Conservation (phyloP, 192 early-diverging fungal genomes). For the Mortierella antarctica region DNA sequence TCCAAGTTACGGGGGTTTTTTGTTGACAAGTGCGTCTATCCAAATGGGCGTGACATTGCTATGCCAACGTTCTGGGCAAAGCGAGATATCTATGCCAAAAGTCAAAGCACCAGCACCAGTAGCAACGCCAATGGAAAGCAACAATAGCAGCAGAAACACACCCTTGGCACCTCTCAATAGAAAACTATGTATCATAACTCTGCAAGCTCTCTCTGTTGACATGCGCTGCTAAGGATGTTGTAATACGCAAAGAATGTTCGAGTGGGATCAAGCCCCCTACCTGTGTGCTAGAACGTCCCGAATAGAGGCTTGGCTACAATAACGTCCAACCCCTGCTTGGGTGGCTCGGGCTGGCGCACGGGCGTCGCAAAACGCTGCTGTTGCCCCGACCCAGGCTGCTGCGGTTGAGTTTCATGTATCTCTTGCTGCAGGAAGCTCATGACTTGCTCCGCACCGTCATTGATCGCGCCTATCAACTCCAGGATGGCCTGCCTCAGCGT, state of each 20-base stretch:
- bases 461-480: conserved; percentile 7
- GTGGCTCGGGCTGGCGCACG: background rate
- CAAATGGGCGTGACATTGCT: conserved; percentile 72
- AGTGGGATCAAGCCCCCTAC: too few species aligned
- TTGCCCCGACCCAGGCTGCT: background rate
- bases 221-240: conserved; percentile 5
- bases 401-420: background rate
- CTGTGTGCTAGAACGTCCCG: too few species aligned
- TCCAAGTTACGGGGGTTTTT: conserved; percentile 74
- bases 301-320: too few species aligned
- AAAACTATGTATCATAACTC: too few species aligned
- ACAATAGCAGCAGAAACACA: background rate
- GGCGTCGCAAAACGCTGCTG: background rate
- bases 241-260: too few species aligned
- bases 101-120: conserved; percentile 21
- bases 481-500: conserved; percentile 6
- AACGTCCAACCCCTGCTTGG: background rate
- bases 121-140: conserved; percentile 1
- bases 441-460: conserved; percentile 18
- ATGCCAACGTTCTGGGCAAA: conserved; percentile 70
- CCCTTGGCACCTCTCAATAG: too few species aligned
- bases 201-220: too few species aligned
- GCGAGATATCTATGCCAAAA: conserved; percentile 53
- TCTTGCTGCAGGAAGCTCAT: conserved; percentile 13
- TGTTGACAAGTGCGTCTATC: conserved; percentile 81